Evolutionary conservation across 169 alveolate species (phyloP).

Genomic region (Plasmodium knowlesi): DNA sequence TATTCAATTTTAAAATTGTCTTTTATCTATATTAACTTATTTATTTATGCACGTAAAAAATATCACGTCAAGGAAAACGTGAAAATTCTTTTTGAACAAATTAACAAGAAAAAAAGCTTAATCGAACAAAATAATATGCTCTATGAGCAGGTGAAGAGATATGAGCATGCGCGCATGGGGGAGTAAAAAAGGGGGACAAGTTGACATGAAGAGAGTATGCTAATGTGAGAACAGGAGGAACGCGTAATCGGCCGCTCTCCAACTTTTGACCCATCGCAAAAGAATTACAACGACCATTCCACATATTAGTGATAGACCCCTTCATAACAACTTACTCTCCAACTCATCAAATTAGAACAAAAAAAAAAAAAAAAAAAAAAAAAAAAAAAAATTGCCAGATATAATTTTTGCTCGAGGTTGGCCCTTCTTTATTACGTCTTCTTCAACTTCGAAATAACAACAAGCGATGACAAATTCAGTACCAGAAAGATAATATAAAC

Average conservation of each 20-base stretch:
- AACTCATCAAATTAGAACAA: background rate
- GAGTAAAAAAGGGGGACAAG: background rate
- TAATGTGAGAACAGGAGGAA: background rate
- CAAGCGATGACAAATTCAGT: constrained; percentile 51
- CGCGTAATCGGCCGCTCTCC: background rate
- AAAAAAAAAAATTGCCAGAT: background rate
- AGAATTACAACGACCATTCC: background rate
- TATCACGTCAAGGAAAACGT: constrained; percentile 36
- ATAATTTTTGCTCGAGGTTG: background rate
- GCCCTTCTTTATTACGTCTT: constrained; percentile 1
- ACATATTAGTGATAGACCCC: background rate
- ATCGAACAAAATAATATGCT: constrained; percentile 62
- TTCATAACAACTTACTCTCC: background rate
- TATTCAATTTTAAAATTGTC: constrained; percentile 59
- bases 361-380: constrained; percentile 23
- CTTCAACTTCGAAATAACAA: constrained; percentile 53
- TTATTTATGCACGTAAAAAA: constrained; percentile 14
- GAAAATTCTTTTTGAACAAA: constrained; percentile 55
- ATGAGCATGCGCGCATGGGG: background rate
- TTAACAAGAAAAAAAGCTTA: constrained; percentile 54
- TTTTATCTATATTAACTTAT: constrained; percentile 60
- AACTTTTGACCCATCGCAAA: background rate
- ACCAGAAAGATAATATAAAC: constrained; percentile 52
- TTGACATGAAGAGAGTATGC: background rate
- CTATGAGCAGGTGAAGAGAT: constrained; percentile 60